Base-by-base conservation (phyloP, 192 early-diverging fungal genomes). In the Radiomyces spectabilis region DNA sequence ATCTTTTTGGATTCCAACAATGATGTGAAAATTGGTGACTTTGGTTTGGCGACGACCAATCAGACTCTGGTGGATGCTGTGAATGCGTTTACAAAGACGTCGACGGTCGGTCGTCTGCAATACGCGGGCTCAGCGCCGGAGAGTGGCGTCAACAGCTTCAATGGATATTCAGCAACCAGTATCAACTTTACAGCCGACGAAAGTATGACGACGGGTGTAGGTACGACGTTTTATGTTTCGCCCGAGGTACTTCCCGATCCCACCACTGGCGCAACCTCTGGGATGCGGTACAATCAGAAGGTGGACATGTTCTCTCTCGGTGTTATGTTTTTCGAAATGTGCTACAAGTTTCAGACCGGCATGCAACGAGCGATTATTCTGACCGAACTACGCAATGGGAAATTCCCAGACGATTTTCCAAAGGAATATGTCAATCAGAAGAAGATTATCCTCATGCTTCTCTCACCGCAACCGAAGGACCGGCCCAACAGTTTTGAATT, bases 181-280 rank as follows among this genome's bases (percentile, higher is more conserved):
- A 41, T 15, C 43, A 63, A 41, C 45, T 33, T 24, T 54, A 61
- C 21, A 32, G 44, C 42, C 25, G 85, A 85, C 5, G 80, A 77
- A 37, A 83, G 84, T 18, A 58, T 90, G 65, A 91, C 89, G 0
- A 81, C 77, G 0, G 92, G 92, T 26, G 82, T 97, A 16, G 95
- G 95, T 1, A 98, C 95, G 0, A 84, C 88, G 0, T 86, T 95
- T 15, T 98, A 98, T 63, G 90, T 88, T 27, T 91, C 93, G 9
- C 75, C 73, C 0, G 76, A 79, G 31, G 87, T 88, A 21, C 83
- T 92, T 15, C 73, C 67, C 0, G 75, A 78, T 29, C 59, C 71
- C 4, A 41, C 65, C 15, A 65, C 71, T 25, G 66, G 73, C 25
- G 62, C 64, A 1, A 44, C 64, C 1, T 46, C 66, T 21, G 69